Conservation (phyloP, 345 rosid genomes). For the Leavenworthia alabamica region DNA sequence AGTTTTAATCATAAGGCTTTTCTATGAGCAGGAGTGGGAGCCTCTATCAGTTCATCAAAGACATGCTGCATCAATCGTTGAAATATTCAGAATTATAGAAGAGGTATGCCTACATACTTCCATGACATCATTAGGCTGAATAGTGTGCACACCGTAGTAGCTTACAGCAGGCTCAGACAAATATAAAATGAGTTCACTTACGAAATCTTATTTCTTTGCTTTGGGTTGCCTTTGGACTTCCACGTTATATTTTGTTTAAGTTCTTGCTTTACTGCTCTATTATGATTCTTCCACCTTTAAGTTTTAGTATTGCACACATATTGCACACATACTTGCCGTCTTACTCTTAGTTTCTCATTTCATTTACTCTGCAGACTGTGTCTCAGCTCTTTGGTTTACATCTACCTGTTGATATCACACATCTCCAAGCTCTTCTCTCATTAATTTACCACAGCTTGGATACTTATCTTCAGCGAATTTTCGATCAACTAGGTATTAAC, state of each 20-base stretch:
- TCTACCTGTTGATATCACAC: conserved; percentile 79
- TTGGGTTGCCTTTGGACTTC: background rate
- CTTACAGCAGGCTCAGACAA: background rate
- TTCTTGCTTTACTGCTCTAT: background rate
- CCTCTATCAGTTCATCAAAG: conserved; percentile 85
- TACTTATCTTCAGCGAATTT: conserved; percentile 59
- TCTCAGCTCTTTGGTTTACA: conserved; percentile 86
- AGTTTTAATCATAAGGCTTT: conserved; percentile 1
- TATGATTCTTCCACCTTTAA: background rate
- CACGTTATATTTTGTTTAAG: background rate
- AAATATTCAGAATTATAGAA: conserved; percentile 93
- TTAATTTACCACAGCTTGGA: conserved; percentile 81
- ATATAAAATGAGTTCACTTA: background rate
- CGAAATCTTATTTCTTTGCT: background rate
- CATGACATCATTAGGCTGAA: conserved; percentile 1
- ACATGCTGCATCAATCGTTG: conserved; percentile 79
- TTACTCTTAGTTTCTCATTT: conserved; percentile 12
- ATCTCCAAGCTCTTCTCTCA: conserved; percentile 94
- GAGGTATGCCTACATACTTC: conserved; percentile 49
- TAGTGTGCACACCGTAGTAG: conserved; percentile 1
- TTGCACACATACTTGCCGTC: background rate
- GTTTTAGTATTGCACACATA: background rate
- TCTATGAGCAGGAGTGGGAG: conserved; percentile 80
- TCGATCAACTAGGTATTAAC: conserved; percentile 64
- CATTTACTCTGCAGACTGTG: conserved; percentile 62